These are phyloP conservation scores for Fomes fomentarius DNA, from an alignment of 1,284 basidiomycete genomes.

Conservation along the genomic window DNA sequence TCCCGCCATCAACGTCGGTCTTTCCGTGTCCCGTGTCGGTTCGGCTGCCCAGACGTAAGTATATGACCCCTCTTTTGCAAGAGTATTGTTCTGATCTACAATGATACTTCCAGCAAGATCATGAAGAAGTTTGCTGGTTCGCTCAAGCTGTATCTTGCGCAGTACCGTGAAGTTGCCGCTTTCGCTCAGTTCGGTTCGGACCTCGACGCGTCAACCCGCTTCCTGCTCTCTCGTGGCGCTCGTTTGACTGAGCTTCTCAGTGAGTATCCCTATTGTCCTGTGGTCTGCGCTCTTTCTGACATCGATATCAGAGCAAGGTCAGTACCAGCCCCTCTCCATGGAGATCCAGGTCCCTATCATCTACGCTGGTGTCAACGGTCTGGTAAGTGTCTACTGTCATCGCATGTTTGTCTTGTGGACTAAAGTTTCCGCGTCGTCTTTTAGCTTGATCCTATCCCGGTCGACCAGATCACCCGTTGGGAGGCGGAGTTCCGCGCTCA, in stretches of 20 bases:
- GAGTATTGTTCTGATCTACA: background rate
- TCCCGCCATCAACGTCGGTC: constrained; percentile 99
- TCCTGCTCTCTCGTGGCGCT: constrained; percentile 96
- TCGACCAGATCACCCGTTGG: constrained; percentile 95
- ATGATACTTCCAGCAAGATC: constrained; percentile 68
- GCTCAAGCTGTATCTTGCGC: constrained; percentile 98
- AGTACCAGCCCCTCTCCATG: constrained; percentile 91
- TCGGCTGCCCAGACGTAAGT: constrained; percentile 95
- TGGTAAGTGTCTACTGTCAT: constrained; percentile 54
- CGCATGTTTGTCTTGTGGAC: no score
- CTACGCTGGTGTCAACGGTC: constrained; percentile 99
- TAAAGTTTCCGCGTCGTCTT: no score
- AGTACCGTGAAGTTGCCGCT: constrained; percentile 99
- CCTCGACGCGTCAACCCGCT: constrained; percentile 97
- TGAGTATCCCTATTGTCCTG: constrained; percentile 40
- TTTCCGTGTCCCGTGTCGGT: constrained; percentile 99
- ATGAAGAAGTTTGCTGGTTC: constrained; percentile 99
- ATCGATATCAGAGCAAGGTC: constrained; percentile 81
- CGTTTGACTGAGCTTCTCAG: constrained; percentile 98
- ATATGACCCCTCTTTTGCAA: background rate
- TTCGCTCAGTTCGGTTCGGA: constrained; percentile 99
- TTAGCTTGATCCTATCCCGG: constrained; percentile 88
- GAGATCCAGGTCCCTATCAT: constrained; percentile 98
- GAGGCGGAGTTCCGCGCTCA: constrained; percentile 89
- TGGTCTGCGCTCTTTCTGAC: no score